These are phyloP conservation scores for Cicer arietinum DNA, from an alignment of 306 rosid species.

Conservation along the genomic window DNA sequence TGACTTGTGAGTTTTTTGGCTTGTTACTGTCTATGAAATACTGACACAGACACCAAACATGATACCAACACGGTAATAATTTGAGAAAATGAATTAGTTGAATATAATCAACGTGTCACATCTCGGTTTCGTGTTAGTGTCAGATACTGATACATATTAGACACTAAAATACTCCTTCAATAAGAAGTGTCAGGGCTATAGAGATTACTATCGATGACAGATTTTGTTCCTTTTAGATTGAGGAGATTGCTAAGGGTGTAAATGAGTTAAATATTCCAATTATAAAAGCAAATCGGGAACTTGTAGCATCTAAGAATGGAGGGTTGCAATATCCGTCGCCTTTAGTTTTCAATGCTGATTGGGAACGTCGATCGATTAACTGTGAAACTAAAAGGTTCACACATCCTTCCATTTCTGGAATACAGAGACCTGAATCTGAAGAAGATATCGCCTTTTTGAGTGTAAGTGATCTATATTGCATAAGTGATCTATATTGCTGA, in stretches of 20 bases:
- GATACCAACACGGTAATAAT: too few relatives aligned
- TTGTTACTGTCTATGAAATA: background rate
- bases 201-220: background rate
- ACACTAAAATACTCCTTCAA: too few relatives aligned
- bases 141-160: too few relatives aligned
- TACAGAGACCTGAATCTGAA: slow-evolving; percentile 63
- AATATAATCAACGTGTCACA: too few relatives aligned
- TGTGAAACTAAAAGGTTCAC: slow-evolving; percentile 49
- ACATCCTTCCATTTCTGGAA: slow-evolving; percentile 50
- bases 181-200: too few relatives aligned
- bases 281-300: slow-evolving; percentile 58
- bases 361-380: slow-evolving; percentile 47
- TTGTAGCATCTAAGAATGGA: slow-evolving; percentile 71
- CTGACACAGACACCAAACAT: too few relatives aligned
- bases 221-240: slow-evolving; percentile 48
- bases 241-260: slow-evolving; percentile 58
- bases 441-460: slow-evolving; percentile 77
- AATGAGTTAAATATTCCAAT: slow-evolving; percentile 62
- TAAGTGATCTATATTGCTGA: slow-evolving; percentile 45
- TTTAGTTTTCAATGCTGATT: slow-evolving; percentile 64
- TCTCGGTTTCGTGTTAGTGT: too few relatives aligned
- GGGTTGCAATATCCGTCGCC: slow-evolving; percentile 66
- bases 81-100: too few relatives aligned
- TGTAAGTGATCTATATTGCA: slow-evolving; percentile 53
- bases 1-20: slow-evolving; percentile 28